Evolutionary conservation across 2,329 filamentous ascomycete genomes (phyloP), one percentile per base, ranked within the genome.

Genomic region (Spiromastix sp.): DNA sequence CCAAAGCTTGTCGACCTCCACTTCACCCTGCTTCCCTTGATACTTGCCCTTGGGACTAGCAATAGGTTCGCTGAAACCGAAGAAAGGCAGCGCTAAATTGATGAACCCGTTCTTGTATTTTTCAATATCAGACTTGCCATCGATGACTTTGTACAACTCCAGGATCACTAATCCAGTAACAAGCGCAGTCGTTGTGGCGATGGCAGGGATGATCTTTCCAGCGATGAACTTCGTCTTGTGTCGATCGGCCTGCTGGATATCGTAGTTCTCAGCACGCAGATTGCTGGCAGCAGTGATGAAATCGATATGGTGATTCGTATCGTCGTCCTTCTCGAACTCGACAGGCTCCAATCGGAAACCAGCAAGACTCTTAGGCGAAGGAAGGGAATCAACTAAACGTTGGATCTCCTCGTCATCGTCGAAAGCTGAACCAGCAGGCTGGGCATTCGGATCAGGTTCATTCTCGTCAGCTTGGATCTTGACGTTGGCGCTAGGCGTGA

Each of bases 141-240:
- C 91, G 30, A 98, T 71, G 44, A 98, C 75, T 76, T 98, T 98
- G 79, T 85, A 95, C 31, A 96, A 67, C 67, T 98, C 91, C 30
- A 98, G 67, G 11, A 93, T 74, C 35, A 98, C 86, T 30, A 98
- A 71, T 39, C 91, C 91, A 2, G 91, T 98, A 9, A 96, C 89
- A 39, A 98, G 70, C 3, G 91, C 89, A 2, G 91, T 98, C 0
- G 91, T 96, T 3, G 91, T 98, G 29, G 91, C 91, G 60, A 98
- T 98, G 30, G 91, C 91, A 15, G 91, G 91, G 47, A 98, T 98
- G 49, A 98, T 98, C 74, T 98, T 98, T 59, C 91, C 91, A 20
- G 91, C 93, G 56, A 98, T 98, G 63, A 98, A 96, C 70, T 98
- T 98, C 42, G 89, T 98, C 78, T 91, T 93, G 72, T 95, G 91